Evolutionary conservation across 2,329 filamentous ascomycete genomes (phyloP).

Genomic region (Nakataea oryzae): DNA sequence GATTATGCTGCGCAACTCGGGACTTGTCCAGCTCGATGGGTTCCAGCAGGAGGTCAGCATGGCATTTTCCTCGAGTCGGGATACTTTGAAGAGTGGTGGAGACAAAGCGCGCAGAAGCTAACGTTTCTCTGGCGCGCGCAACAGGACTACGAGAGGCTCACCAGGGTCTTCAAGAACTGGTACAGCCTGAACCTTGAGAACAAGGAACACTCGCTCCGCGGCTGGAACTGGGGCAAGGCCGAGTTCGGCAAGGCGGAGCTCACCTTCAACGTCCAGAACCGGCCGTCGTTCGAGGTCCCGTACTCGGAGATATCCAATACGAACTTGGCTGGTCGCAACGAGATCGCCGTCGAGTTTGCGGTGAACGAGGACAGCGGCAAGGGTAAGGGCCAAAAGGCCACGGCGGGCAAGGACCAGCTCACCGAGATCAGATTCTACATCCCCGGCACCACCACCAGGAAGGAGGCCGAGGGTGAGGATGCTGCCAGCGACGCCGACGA

Average conservation of each 20-base stretch:
- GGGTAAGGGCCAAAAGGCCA: slow-evolving; percentile 77
- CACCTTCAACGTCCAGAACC: slow-evolving; percentile 92
- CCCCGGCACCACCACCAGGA: slow-evolving; percentile 76
- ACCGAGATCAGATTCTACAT: slow-evolving; percentile 99
- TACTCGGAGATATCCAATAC: slow-evolving; percentile 98
- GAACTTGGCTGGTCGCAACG: slow-evolving; percentile 93
- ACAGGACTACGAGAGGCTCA: slow-evolving; percentile 78
- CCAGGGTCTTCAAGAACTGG: slow-evolving; percentile 95
- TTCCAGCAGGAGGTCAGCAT: slow-evolving; percentile 66
- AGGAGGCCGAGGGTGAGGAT: slow-evolving; percentile 63
- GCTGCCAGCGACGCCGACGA: slow-evolving; percentile 56
- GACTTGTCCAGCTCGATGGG: slow-evolving; percentile 86
- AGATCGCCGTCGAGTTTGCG: slow-evolving; percentile 91
- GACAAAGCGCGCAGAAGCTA: slow-evolving; percentile 7
- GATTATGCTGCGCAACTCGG: slow-evolving; percentile 73
- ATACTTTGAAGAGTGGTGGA: slow-evolving; percentile 12
- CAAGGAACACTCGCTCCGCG: slow-evolving; percentile 86
- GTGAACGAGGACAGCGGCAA: slow-evolving; percentile 63
- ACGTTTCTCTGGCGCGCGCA: not conserved
- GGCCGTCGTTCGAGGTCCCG: slow-evolving; percentile 90
- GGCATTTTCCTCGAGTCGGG: not conserved
- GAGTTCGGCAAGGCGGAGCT: slow-evolving; percentile 95
- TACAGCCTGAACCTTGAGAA: slow-evolving; percentile 89
- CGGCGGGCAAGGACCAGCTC: slow-evolving; percentile 80
- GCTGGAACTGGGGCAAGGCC: slow-evolving; percentile 99